Base-by-base conservation (phyloP, 495 filamentous ascomycete species). In the Podospora didyma region DNA sequence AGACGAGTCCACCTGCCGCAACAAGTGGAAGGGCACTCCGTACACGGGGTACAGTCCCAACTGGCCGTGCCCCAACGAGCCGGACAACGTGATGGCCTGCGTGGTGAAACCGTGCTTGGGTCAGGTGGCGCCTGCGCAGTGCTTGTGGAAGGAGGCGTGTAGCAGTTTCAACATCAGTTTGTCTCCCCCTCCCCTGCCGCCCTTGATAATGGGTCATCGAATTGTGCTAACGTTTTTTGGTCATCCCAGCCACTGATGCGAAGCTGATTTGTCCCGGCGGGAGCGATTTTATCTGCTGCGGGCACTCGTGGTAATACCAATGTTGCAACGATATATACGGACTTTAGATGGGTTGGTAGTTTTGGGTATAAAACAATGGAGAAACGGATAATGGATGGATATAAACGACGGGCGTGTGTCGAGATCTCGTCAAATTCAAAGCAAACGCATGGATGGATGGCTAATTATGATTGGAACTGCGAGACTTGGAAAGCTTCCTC, bases 121-220 rank as follows among this genome's bases (percentile, higher is more conserved):
- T 1, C 37, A 61, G 45, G 22, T 6, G 3, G 34, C 24, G 21
- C 41, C 26, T 10, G 11, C 54, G 22, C 53, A 57, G 45, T 61
- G 59, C 21, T n/a, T 61, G 41, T 61, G 59, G 59, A 53, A 34
- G 44, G 49, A 57, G 31, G 54, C 42, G n/a, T 61, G 59, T 23
- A 46, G 46, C 3, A 44, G 10, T 21, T 16, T 19, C 46, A 14
- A 20, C 16, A 49, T 14, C 46, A 19, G 34, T n/a, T n/a, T 28
- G 46, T 37, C n/a, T n/a, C n/a, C n/a, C n/a, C n/a, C n/a, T n/a
- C n/a, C n/a, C n/a, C n/a, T n/a, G n/a, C n/a, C n/a, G n/a, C n/a
- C n/a, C n/a, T n/a, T n/a, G n/a, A n/a, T 22, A n/a, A 48, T 16
- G 12, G 11, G 6, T 14, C 11, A 2, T 45, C 16, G 3, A 37